phyloP scores from a whole-genome alignment of 2,329 filamentous ascomycete species.

The Diaporthe vexans region DNA sequence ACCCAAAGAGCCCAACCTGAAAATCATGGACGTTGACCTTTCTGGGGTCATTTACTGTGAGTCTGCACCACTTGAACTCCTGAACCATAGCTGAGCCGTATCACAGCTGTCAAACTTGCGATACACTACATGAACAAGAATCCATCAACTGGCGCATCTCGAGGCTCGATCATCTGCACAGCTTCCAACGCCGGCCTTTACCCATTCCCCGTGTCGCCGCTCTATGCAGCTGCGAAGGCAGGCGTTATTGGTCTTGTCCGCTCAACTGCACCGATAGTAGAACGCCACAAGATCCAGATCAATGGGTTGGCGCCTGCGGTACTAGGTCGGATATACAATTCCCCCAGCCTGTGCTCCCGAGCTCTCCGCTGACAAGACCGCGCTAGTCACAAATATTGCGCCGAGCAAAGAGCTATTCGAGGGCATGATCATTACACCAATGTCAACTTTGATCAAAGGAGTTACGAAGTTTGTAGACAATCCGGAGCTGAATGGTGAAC shows the following conservation, averaged over 20 bases:
- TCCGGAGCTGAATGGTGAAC: slow-evolving; percentile 56
- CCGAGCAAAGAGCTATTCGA: slow-evolving; percentile 60
- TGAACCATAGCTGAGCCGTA: background rate
- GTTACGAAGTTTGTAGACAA: slow-evolving; percentile 59
- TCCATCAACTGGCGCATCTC: slow-evolving; percentile 43
- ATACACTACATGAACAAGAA: slow-evolving; percentile 63
- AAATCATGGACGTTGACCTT: slow-evolving; percentile 55
- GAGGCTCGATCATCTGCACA: slow-evolving; percentile 65
- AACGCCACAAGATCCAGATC: slow-evolving; percentile 60
- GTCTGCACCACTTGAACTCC: slow-evolving; percentile 36
- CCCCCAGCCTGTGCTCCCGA: background rate
- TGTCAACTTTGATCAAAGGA: slow-evolving; percentile 60
- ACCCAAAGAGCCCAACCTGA: slow-evolving; percentile 53
- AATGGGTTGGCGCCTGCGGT: slow-evolving; percentile 65
- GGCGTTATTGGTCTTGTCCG: slow-evolving; percentile 65
- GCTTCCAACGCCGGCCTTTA: slow-evolving; percentile 68
- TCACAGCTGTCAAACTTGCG: slow-evolving; percentile 62
- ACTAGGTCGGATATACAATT: slow-evolving; percentile 55
- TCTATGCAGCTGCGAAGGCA: slow-evolving; percentile 64
- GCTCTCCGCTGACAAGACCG: slow-evolving; percentile 23
- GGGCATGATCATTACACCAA: slow-evolving; percentile 65
- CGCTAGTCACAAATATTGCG: slow-evolving; percentile 60
- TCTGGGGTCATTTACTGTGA: slow-evolving; percentile 60
- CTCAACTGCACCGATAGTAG: slow-evolving; percentile 58
- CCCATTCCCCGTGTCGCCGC: slow-evolving; percentile 63